Evolutionary conservation across 2,329 filamentous ascomycete species (phyloP).

Genomic region (Fusarium circinatum): DNA sequence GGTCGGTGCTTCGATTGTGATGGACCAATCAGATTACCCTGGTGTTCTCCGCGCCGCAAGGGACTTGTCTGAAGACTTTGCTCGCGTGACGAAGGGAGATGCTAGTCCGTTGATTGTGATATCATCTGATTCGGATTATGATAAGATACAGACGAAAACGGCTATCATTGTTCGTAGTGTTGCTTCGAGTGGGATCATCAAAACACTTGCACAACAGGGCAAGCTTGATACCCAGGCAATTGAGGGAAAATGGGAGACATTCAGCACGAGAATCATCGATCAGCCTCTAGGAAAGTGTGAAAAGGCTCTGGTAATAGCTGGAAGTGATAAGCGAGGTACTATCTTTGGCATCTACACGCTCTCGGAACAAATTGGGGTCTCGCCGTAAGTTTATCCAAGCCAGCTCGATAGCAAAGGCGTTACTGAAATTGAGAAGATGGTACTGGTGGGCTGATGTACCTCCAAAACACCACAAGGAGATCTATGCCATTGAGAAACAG

Average conservation of each 20-base stretch:
- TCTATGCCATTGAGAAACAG: constrained; percentile 3
- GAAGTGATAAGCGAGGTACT: constrained; percentile 26
- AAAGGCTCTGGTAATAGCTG: background rate
- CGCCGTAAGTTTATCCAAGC: constrained; percentile 10
- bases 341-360: constrained; percentile 27
- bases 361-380: constrained; percentile 30
- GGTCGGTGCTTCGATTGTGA: constrained; percentile 14
- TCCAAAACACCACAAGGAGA: background rate
- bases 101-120: background rate
- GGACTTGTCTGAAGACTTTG: constrained; percentile 26
- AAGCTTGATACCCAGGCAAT: background rate
- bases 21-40: constrained; percentile 18
- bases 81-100: constrained; percentile 2
- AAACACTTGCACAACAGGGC: background rate
- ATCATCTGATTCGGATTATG: background rate
- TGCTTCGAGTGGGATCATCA: constrained; percentile 1
- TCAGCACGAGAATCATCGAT: background rate
- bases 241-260: constrained; percentile 26
- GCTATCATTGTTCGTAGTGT: constrained; percentile 11
- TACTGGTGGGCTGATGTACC: constrained; percentile 40
- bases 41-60: constrained; percentile 21
- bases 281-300: background rate
- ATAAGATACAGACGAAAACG: background rate
- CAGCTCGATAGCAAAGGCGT: too few species aligned
- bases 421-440: constrained; percentile 4